Base-by-base conservation (phyloP, 257 asterid genomes). In the Gentiana macrophylla region DNA sequence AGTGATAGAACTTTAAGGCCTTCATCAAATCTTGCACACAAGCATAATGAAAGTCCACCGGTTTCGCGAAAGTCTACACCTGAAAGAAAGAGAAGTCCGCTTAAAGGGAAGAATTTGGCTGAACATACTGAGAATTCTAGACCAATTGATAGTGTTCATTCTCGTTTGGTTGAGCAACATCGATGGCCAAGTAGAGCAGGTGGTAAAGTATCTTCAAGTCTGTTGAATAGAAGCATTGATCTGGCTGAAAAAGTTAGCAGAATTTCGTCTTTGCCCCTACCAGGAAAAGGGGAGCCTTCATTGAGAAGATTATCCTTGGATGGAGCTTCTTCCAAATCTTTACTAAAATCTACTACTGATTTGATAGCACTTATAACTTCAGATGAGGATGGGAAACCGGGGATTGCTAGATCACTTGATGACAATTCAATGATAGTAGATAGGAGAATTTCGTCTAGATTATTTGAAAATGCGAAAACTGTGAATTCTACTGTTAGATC, bases 111-210 rank as follows among this genome's bases (percentile, higher is more conserved):
- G 70, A 76, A 72, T 63, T 75, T 81, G 12, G 57, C 66, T 62
- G 84, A 83, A 50, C 87, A 78, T 72, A 61, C 73, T 24, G 95
- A 89, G 77, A 89, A 86, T 77, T 86, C 84, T 65, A 82, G 70
- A 60, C 96, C 90, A 8, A 64, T 75, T 61, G 95, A 84, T 52
- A 59, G 74, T 52, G 52, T 67, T 13, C 77, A 71, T 67, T 63
- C 79, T 60, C 86, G 86, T 59, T 34, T 79, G 35, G 81, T 80
- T 51, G 93, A 90, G 49, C 94, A 87, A 56, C 87, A 80, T 74
- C 79, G 86, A 61, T 77, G 98, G 98, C 86, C 81, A 32, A 77
- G 78, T 70, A 76, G 81, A 73, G 65, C 64, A 4, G 75, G 71
- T 63, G 86, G 75, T 52, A 82, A 68, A 71, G 55, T 65, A 12